Percentiles rank a stretch among this genome's conserved stretches.
Evolutionary conservation across 75 land plant species (phyloP).

Genomic region (Picea sitchensis): DNA sequence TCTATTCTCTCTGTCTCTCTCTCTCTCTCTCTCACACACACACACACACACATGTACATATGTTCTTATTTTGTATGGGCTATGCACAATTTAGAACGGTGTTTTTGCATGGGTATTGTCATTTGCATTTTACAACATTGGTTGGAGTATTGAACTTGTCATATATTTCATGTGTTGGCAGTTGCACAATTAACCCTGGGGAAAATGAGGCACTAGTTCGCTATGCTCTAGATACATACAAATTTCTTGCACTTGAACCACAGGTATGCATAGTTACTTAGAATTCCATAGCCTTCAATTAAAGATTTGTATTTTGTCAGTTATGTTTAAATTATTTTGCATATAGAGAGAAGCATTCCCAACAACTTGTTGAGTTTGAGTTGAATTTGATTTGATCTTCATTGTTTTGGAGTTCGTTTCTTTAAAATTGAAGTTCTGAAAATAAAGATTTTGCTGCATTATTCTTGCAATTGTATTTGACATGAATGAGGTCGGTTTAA

Average conservation of each 20-base stretch:
- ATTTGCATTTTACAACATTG: not conserved
- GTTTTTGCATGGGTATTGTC: not conserved
- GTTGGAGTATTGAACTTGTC: not conserved
- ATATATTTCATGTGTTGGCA: conserved; percentile 18
- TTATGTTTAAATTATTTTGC: not conserved
- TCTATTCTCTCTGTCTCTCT: no score
- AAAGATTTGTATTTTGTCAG: no score
- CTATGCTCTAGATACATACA: conserved; percentile 88
- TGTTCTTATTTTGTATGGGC: not conserved
- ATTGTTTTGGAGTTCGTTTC: not conserved
- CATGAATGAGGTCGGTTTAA: no score
- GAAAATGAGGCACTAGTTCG: conserved; percentile 98
- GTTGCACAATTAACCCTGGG: conserved; percentile 98
- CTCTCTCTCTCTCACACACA: no score
- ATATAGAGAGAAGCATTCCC: not conserved
- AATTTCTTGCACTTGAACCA: conserved; percentile 64
- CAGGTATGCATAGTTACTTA: conserved; percentile 46
- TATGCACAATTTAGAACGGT: not conserved
- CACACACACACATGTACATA: not conserved
- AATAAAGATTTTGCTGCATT: no score
- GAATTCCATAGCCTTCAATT: not conserved
- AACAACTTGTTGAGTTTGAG: not conserved
- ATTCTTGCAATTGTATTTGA: no score
- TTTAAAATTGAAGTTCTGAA: not conserved
- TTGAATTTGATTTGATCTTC: not conserved